Evolutionary conservation across 768 basidiomycete species (phyloP).

Genomic region (Pulveroboletus sp.): DNA sequence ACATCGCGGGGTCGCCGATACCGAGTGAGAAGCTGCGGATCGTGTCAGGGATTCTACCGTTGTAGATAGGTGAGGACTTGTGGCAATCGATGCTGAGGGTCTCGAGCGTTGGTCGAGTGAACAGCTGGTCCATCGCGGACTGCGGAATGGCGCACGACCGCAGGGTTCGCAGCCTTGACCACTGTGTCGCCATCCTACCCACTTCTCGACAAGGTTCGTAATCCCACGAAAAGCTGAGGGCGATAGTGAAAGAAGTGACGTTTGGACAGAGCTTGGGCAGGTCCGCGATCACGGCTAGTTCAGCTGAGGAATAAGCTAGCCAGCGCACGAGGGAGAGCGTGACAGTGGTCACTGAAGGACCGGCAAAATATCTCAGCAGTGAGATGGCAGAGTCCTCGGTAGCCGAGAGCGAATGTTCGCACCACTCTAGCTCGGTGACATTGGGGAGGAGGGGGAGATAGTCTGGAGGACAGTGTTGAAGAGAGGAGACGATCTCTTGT

Average conservation of each 20-base stretch:
- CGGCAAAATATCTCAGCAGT: slow-evolving; percentile 10
- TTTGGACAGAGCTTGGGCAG: slow-evolving; percentile 17
- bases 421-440: slow-evolving; percentile 14
- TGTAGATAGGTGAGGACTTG: slow-evolving; percentile 4
- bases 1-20: neutral
- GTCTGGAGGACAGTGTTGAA: slow-evolving; percentile 9
- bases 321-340: slow-evolving; percentile 13
- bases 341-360: slow-evolving; percentile 10
- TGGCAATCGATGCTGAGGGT: slow-evolving; percentile 13
- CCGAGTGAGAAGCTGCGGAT: slow-evolving; percentile 11
- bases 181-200: slow-evolving; percentile 14
- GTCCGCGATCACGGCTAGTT: slow-evolving; percentile 13
- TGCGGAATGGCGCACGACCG: slow-evolving; percentile 11
- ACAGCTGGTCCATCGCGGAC: slow-evolving; percentile 11
- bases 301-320: slow-evolving; percentile 4
- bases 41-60: slow-evolving; percentile 10
- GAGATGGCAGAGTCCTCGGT: slow-evolving; percentile 8
- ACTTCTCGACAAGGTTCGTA: slow-evolving; percentile 7
- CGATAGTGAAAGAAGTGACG: slow-evolving; percentile 15
- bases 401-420: slow-evolving; percentile 1
- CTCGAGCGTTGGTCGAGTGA: neutral
- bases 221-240: slow-evolving; percentile 6
- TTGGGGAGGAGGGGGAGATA: slow-evolving; percentile 23
- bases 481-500: slow-evolving; percentile 2
- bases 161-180: slow-evolving; percentile 9